A percentile compares a stretch with the other conserved stretches of the same genome.
phyloP scores from a whole-genome alignment of 805 yeast genomes.

The Metschnikowia proteae region DNA sequence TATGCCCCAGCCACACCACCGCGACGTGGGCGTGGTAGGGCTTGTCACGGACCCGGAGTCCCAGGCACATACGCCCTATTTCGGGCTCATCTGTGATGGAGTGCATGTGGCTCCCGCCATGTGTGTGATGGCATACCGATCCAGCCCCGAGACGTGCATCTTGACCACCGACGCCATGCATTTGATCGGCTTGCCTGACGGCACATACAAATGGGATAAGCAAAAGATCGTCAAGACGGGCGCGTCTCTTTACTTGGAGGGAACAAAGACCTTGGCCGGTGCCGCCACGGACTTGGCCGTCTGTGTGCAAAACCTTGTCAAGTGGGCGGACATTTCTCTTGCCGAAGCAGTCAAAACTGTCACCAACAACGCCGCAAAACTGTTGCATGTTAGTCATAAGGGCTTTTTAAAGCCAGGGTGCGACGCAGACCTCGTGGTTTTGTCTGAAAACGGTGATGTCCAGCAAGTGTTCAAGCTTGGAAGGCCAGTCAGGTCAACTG shows the following conservation, averaged over 20 bases:
- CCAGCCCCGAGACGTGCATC: conserved; percentile 51
- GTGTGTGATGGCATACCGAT: conserved; percentile 46
- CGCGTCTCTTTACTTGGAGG: conserved; percentile 44
- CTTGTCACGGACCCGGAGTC: conserved; percentile 32
- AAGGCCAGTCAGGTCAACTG: conserved; percentile 5
- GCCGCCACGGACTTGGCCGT: conserved; percentile 53
- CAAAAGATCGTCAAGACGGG: conserved; percentile 48
- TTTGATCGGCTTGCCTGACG: conserved; percentile 54
- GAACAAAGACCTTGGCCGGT: conserved; percentile 58
- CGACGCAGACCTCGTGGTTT: conserved; percentile 53
- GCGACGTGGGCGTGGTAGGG: conserved; percentile 57
- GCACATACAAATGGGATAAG: conserved; percentile 50
- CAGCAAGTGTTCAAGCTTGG: conserved; percentile 52
- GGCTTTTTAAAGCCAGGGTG: conserved; percentile 52
- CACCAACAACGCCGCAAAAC: conserved; percentile 52
- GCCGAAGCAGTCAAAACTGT: conserved; percentile 54
- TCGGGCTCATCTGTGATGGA: conserved; percentile 56
- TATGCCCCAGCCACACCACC: conserved; percentile 58
- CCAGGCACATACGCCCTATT: conserved; percentile 37
- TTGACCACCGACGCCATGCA: conserved; percentile 60
- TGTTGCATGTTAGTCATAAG: conserved; percentile 42
- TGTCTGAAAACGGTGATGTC: conserved; percentile 43
- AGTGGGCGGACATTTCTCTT: conserved; percentile 47
- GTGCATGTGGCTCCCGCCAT: conserved; percentile 56
- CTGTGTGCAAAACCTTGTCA: conserved; percentile 47